Percentiles rank a stretch among this genome's conserved stretches.
These are phyloP conservation scores for Colletotrichum eleusines DNA, from an alignment of 2,329 filamentous ascomycete genomes.

Conservation along the genomic window DNA sequence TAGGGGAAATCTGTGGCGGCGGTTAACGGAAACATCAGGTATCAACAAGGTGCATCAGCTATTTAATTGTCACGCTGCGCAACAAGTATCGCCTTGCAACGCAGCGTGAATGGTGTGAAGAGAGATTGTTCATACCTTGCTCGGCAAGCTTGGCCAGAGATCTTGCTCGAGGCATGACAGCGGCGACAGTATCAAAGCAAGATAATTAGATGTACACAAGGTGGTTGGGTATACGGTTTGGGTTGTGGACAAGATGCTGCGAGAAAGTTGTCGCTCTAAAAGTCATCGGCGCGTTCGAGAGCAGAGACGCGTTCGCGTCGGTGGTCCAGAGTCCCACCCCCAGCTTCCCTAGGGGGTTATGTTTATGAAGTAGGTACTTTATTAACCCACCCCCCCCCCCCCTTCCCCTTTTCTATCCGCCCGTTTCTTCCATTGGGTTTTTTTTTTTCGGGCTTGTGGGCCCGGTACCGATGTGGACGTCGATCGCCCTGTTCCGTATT, in stretches of 20 bases:
- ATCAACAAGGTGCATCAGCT: not conserved
- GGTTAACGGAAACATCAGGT: not conserved
- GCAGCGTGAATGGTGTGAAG: not conserved
- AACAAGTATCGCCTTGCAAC: not conserved
- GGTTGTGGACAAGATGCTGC: not conserved
- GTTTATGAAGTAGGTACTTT: not conserved
- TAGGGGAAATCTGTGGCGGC: constrained; percentile 23
- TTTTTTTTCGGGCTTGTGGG: too few species aligned
- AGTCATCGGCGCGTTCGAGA: constrained; percentile 14
- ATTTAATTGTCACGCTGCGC: not conserved
- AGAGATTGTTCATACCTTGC: constrained; percentile 20
- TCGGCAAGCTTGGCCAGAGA: constrained; percentile 15
- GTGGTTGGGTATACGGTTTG: not conserved
- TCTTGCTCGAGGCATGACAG: constrained; percentile 30
- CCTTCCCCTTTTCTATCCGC: too few species aligned
- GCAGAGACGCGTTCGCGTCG: constrained; percentile 34
- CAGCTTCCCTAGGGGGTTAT: not conserved
- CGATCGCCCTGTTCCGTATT: not conserved
- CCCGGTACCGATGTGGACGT: not conserved
- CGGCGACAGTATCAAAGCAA: not conserved
- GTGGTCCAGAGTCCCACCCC: not conserved
- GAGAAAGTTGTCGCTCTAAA: not conserved
- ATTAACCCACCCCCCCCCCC: too few species aligned
- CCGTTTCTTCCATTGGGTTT: not conserved
- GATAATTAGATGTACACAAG: too few species aligned